These are phyloP conservation scores for Adansonia rubrostipa DNA, from an alignment of 441 rosid genomes.

Conservation along the genomic window DNA sequence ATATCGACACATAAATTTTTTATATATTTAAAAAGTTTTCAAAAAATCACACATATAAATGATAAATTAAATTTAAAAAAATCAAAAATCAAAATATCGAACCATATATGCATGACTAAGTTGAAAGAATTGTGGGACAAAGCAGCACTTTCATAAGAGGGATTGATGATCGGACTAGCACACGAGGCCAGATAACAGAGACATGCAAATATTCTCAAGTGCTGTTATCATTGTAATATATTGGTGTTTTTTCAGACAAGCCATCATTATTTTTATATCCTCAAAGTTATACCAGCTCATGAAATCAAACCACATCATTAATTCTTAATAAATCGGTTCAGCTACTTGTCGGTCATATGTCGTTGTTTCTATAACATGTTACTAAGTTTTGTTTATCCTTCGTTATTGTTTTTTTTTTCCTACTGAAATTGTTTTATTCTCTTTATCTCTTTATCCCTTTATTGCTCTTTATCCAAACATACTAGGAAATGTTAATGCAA, in stretches of 20 bases:
- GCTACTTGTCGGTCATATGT: slow-evolving; percentile 40
- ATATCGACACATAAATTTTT: too few species aligned
- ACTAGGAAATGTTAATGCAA: too few species aligned
- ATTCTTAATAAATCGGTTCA: slow-evolving; percentile 34
- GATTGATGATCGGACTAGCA: slow-evolving; percentile 49
- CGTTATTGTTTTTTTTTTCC: not conserved
- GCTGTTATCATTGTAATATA: slow-evolving; percentile 34
- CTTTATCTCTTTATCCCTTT: too few species aligned
- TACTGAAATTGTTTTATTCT: not conserved
- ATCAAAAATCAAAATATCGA: too few species aligned
- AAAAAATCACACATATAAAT: too few species aligned
- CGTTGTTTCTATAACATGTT: not conserved
- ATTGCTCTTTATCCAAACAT: too few species aligned
- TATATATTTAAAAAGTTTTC: too few species aligned
- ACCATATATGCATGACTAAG: slow-evolving; percentile 43
- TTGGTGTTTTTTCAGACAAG: not conserved
- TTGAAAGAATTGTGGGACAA: slow-evolving; percentile 59
- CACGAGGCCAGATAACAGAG: slow-evolving; percentile 49
- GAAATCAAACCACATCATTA: slow-evolving; percentile 36
- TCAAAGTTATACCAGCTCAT: not conserved
- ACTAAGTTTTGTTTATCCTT: not conserved
- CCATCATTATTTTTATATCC: not conserved
- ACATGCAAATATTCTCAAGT: slow-evolving; percentile 19
- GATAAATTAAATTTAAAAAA: too few species aligned
- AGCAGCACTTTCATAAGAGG: slow-evolving; percentile 25